Base-by-base conservation (phyloP, 163 green algal genomes). In the Volvox carteri region DNA sequence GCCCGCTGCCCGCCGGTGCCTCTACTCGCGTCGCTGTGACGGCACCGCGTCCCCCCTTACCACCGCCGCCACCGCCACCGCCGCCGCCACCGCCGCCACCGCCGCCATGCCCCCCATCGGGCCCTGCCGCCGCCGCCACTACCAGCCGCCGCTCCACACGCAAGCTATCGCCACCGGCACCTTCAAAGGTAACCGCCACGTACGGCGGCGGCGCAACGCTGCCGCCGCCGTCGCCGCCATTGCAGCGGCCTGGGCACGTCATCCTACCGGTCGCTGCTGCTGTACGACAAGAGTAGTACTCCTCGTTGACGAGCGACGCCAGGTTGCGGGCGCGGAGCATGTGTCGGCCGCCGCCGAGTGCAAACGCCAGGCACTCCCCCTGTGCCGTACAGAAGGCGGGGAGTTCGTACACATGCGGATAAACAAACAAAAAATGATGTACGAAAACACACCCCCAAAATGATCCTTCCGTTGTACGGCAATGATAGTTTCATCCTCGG, bases 361-460 rank as follows among this genome's bases (percentile, higher is more conserved):
- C 94, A 89, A 97, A 97, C 0, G 95, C 93, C n/a, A 97, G 85
- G 1, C 94, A 95, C 67, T 96, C 94, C 19, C 93, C 94, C 93
- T 95, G 91, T 37, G 44, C n/a, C n/a, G n/a, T n/a, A n/a, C n/a
- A n/a, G n/a, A n/a, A n/a, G n/a, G n/a, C n/a, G n/a, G n/a, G n/a
- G n/a, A n/a, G n/a, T n/a, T n/a, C n/a, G n/a, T n/a, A n/a, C n/a
- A 54, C 35, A 3, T 65, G 3, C 19, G 54, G 14, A 16, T 16
- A 60, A 16, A 16, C 50, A 60, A 60, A 60, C 50, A 60, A 16
- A 19, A 65, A 65, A 65, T 65, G 54, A 28, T 65, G 54, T 23
- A 65, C 7, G 28, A 5, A 12, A 65, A 65, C 54, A 65, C 28
- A n/a, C 54, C 5, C 28, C 54, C 54, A 65, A 65, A 11, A 11